These are phyloP conservation scores for Prunus mongolica DNA, from an alignment of 306 rosid genomes.

Conservation along the genomic window DNA sequence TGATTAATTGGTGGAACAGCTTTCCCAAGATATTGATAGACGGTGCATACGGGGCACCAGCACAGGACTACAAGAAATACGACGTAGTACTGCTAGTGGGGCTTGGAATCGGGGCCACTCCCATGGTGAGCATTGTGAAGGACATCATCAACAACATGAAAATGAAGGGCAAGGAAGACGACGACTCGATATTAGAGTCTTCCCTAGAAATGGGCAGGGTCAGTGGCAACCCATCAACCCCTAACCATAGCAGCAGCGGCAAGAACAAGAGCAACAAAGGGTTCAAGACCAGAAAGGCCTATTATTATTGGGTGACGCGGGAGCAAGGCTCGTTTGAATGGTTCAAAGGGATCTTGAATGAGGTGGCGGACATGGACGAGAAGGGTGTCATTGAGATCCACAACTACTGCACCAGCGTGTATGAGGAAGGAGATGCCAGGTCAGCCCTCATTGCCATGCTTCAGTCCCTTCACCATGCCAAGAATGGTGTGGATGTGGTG, in stretches of 20 bases:
- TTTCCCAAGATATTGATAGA: slow-evolving; percentile 51
- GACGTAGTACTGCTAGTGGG: slow-evolving; percentile 57
- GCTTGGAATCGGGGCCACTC: slow-evolving; percentile 63
- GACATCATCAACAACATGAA: slow-evolving; percentile 48
- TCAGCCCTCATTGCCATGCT: slow-evolving; percentile 61
- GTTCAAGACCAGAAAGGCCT: slow-evolving; percentile 41
- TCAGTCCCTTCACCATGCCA: slow-evolving; percentile 53
- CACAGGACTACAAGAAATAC: slow-evolving; percentile 61
- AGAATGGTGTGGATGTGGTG: slow-evolving; percentile 55
- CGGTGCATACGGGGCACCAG: slow-evolving; percentile 65
- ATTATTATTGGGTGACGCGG: slow-evolving; percentile 55
- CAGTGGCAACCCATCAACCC: not conserved
- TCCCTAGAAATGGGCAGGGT: slow-evolving; percentile 23
- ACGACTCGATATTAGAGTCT: not conserved
- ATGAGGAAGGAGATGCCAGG: slow-evolving; percentile 63
- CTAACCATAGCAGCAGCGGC: not conserved
- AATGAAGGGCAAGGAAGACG: slow-evolving; percentile 19
- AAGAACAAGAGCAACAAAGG: slow-evolving; percentile 23
- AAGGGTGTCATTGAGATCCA: slow-evolving; percentile 43
- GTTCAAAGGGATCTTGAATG: slow-evolving; percentile 57
- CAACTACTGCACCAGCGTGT: slow-evolving; percentile 61
- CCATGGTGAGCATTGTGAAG: slow-evolving; percentile 60
- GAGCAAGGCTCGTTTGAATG: slow-evolving; percentile 62
- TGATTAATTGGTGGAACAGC: slow-evolving; percentile 5
- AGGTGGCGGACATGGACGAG: slow-evolving; percentile 56